A percentile compares a stretch with the other conserved stretches of the same genome.
These are phyloP conservation scores for Brassica napus DNA, from an alignment of 345 rosid species.

Conservation along the genomic window Da-Ae NC_063448.1:2813501-2814000, in stretches of 20 bases:
- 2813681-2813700: slow-evolving; percentile 4
- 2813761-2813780: not conserved
- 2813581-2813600: slow-evolving; percentile 14
- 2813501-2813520: not conserved
- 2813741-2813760: not conserved
- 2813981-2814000: slow-evolving; percentile 23
- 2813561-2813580: not conserved
- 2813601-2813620: slow-evolving; percentile 17
- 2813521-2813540: slow-evolving; percentile 15
- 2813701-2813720: slow-evolving; percentile 7
- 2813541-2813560: not conserved
- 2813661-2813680: not conserved
- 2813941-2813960: not conserved
- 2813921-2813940: slow-evolving; percentile 23
- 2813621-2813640: slow-evolving; percentile 10
- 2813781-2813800: not conserved
- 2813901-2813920: slow-evolving; percentile 12
- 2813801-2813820: not conserved
- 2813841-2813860: slow-evolving; percentile 9
- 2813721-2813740: not conserved
- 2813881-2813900: slow-evolving; percentile 29
- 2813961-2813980: slow-evolving; percentile 1
- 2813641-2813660: slow-evolving; percentile 3
- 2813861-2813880: slow-evolving; percentile 11
- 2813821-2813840: slow-evolving; percentile 6